A percentile compares a stretch with the other conserved stretches of the same genome.
These are phyloP conservation scores for Talaromyces borbonicus DNA, from an alignment of 495 filamentous ascomycete genomes.

Conservation along the genomic window DNA sequence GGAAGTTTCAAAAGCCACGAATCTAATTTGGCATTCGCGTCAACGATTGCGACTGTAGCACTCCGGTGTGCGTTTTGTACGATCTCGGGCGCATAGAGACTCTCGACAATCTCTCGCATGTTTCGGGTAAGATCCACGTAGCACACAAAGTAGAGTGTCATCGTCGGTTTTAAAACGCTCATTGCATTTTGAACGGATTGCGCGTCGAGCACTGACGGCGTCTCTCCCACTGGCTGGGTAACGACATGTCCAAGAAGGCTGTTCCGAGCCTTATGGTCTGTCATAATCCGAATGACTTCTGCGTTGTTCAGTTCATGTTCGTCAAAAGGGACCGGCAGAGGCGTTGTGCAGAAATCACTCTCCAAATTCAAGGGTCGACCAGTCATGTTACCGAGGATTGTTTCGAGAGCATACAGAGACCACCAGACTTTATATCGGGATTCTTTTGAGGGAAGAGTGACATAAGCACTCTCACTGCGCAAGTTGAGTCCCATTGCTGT, in stretches of 20 bases:
- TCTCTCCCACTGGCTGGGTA: neutral
- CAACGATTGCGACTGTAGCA: conserved; percentile 39
- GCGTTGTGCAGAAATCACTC: conserved; percentile 33
- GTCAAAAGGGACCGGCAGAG: conserved; percentile 35
- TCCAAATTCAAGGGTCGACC: conserved; percentile 38
- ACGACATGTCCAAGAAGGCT: conserved; percentile 9
- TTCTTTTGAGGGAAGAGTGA: conserved; percentile 41
- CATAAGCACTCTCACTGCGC: conserved; percentile 41
- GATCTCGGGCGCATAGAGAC: conserved; percentile 44
- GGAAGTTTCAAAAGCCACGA: conserved; percentile 42
- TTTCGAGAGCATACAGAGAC: conserved; percentile 39
- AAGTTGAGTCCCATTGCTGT: conserved; percentile 51
- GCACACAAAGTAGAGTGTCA: conserved; percentile 35
- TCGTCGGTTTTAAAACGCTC: conserved; percentile 19
- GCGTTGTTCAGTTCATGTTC: conserved; percentile 24
- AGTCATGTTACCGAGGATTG: conserved; percentile 36
- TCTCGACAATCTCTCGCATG: conserved; percentile 35
- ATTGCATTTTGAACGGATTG: conserved; percentile 9
- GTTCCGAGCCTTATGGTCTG: conserved; percentile 18
- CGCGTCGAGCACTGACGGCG: neutral
- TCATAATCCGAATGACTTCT: conserved; percentile 21
- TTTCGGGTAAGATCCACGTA: conserved; percentile 33
- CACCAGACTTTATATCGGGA: conserved; percentile 44
- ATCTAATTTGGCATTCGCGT: conserved; percentile 33
- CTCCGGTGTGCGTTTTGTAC: conserved; percentile 39